Evolutionary conservation across 176 grass and related monocot species (phyloP).

Genomic region (Oryza longistaminata): DNA sequence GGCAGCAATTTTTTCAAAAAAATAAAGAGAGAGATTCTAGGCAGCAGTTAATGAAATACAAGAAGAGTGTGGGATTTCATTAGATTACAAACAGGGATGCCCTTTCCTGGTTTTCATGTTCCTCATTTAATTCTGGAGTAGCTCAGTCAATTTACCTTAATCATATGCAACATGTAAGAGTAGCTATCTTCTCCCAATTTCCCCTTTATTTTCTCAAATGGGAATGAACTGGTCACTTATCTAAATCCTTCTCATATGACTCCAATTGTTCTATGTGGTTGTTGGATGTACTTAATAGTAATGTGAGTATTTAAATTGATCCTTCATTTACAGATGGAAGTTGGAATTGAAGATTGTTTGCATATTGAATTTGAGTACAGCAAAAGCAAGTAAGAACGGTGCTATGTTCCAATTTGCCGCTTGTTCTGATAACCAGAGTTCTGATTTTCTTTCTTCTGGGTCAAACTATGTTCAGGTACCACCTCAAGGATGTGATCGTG

Average conservation of each 20-base stretch:
- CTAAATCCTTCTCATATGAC: not conserved
- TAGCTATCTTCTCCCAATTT: not conserved
- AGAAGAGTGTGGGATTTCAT: not conserved
- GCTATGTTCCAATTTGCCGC: not conserved
- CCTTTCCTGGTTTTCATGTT: slow-evolving; percentile 16
- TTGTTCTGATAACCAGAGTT: slow-evolving; percentile 15
- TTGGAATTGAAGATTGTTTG: slow-evolving; percentile 98
- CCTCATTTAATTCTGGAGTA: not conserved
- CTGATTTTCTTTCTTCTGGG: slow-evolving; percentile 17
- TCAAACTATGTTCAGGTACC: slow-evolving; percentile 65
- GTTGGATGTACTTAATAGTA: not conserved
- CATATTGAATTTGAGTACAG: slow-evolving; percentile 99
- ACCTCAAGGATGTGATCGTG: slow-evolving; percentile 92
- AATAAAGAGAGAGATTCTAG: not conserved
- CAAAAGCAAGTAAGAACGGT: slow-evolving; percentile 85
- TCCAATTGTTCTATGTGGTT: slow-evolving; percentile 4
- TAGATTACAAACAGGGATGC: not conserved
- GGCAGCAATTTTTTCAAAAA: not conserved
- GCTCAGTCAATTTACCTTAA: not conserved
- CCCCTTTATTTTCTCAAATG: not conserved
- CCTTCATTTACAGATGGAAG: slow-evolving; percentile 79
- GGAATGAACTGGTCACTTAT: not conserved
- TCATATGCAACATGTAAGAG: slow-evolving; percentile 2
- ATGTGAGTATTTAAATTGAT: not conserved
- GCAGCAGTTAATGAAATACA: slow-evolving; percentile 4